A percentile compares a stretch with the other conserved stretches of the same genome.
These are phyloP conservation scores for Fusarium nygamai DNA, from an alignment of 2,329 filamentous ascomycete species.

Conservation along the genomic window DNA sequence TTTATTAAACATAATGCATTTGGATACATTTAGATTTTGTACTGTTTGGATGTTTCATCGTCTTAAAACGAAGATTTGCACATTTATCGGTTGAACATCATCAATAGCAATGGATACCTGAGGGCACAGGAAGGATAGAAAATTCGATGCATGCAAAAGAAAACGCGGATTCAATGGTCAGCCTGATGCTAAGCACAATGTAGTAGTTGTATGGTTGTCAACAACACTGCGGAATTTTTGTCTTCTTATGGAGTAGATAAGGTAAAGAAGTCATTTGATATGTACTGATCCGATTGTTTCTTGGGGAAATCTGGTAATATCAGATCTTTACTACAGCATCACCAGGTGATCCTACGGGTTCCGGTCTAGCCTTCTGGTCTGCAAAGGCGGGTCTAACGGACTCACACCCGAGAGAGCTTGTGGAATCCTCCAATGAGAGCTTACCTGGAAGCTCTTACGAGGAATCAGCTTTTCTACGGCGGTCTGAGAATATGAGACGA, in stretches of 20 bases:
- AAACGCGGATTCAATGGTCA: not conserved
- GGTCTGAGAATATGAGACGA: constrained; percentile 29
- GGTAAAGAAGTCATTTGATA: not conserved
- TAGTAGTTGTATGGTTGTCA: not conserved
- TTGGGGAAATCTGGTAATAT: not conserved
- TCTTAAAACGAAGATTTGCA: not conserved
- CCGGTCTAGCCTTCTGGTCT: constrained; percentile 8
- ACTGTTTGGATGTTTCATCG: not conserved
- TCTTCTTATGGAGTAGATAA: not conserved
- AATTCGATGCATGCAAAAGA: not conserved
- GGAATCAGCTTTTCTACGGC: constrained; percentile 7
- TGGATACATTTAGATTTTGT: not conserved
- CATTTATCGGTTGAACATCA: not conserved
- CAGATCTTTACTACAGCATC: constrained; percentile 1
- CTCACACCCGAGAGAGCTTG: constrained; percentile 19
- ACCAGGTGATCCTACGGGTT: constrained; percentile 7
- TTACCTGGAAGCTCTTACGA: constrained; percentile 19
- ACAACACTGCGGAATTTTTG: constrained; percentile 7
- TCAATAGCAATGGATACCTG: not conserved
- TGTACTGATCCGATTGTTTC: not conserved
- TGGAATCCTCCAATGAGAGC: constrained; percentile 28
- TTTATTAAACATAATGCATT: not conserved
- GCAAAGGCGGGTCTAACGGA: constrained; percentile 25
- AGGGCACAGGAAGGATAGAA: not conserved
- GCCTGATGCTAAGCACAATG: not conserved